Evolutionary conservation across 2,329 filamentous ascomycete genomes (phyloP).

Genomic region (Acrocalymma vagum): DNA sequence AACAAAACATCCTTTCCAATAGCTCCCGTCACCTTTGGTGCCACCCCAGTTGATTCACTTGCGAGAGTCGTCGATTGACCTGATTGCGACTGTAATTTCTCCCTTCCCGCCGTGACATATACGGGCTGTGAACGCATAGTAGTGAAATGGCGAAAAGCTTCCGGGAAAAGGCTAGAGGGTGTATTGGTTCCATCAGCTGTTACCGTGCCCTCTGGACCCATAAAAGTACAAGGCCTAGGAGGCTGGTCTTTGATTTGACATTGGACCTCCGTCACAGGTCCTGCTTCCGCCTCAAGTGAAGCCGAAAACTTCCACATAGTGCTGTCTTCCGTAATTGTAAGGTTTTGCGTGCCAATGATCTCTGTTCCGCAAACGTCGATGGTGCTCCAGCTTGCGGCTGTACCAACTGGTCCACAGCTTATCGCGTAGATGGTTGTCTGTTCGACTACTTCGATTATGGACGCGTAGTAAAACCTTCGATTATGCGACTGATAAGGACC

Average conservation of each 20-base stretch:
- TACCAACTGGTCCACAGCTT: constrained; percentile 3
- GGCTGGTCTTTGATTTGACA: constrained; percentile 7
- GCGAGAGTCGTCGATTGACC: too few relatives aligned
- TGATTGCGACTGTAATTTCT: constrained; percentile 14
- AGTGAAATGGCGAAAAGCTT: constrained; percentile 13
- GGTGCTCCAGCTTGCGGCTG: too few relatives aligned
- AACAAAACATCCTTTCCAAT: constrained; percentile 11
- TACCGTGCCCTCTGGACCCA: constrained; percentile 3
- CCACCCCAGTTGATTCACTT: too few relatives aligned
- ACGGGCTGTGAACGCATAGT: constrained; percentile 12
- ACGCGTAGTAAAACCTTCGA: constrained; percentile 20
- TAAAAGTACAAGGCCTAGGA: constrained; percentile 13
- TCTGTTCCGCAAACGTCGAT: constrained; percentile 12
- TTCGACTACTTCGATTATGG: constrained; percentile 12
- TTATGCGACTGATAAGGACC: too few relatives aligned
- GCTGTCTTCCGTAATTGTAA: constrained; percentile 16
- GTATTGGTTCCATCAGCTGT: constrained; percentile 3
- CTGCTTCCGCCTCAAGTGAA: not conserved
- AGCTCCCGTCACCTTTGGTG: constrained; percentile 4
- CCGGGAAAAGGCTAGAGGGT: too few relatives aligned
- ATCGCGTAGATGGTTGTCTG: constrained; percentile 16
- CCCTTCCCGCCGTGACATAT: constrained; percentile 12
- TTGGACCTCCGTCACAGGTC: constrained; percentile 6
- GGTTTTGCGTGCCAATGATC: constrained; percentile 4
- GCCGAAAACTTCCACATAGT: constrained; percentile 9